Evolutionary conservation across 2,329 filamentous ascomycete genomes (phyloP), one percentile per base, ranked within the genome.

Genomic region (Fusarium marasasianum): DNA sequence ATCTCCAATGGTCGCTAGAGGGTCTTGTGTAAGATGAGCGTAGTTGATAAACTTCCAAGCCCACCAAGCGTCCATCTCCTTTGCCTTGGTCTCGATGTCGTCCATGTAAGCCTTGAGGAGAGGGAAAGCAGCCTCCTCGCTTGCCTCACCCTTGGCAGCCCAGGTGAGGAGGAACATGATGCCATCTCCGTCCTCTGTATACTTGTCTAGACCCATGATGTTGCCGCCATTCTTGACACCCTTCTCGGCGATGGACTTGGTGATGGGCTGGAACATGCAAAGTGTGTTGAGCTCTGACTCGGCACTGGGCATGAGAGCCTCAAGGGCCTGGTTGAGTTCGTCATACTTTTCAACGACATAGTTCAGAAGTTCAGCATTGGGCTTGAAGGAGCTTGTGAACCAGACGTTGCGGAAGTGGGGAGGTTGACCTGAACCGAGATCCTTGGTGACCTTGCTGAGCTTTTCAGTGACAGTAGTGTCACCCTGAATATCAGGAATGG

Each of bases 31-130:
- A 5, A 74, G 67, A 48, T 83, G 79, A 4, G 84, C 84, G 55
- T 87, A 87, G 76, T 87, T 86, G 57, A 86, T 77, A 58, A 86
- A 87, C 51, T 76, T 77, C 79, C 79, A 81, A 9, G 76, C 63
- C 69, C 79, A 81, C 12, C 71, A 73, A 9, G 79, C 63, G 1
- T 72, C 76, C 24, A 79, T 61, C 50, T 78, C 74, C 51, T 73
- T 71, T 0, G 79, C 73, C 48, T 78, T 79, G 3, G 61, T 66
- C 45, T 80, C 78, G 12, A 83, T 69, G 6, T 79, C 77, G 61
- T 82, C 57, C 65, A 82, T 37, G 18, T 82, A 84, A 5, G 75
- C 73, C 41, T 78, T 77, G 11, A 85, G 76, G 3, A 82, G 75
- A 61, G 83, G 82, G 61, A 81, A 78, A 1, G 84, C 82, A 2